phyloP scores from a whole-genome alignment of 2,329 filamentous ascomycete genomes.

The Epichloe sp. region DNA sequence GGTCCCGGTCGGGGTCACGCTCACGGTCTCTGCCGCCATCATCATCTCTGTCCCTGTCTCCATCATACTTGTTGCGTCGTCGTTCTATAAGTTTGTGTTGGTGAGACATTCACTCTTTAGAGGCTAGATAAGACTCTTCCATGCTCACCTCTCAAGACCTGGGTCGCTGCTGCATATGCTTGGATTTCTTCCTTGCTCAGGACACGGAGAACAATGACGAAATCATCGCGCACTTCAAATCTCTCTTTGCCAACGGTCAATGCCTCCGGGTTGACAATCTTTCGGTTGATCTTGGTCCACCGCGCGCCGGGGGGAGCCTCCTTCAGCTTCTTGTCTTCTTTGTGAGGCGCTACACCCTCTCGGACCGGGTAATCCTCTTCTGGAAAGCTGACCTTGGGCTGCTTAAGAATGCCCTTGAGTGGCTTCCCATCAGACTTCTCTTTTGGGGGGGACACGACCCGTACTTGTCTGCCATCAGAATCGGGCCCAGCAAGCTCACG shows the following conservation, averaged over 20 bases:
- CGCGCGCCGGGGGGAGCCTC: constrained; percentile 73
- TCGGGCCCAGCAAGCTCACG: constrained; percentile 24
- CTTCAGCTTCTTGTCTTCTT: constrained; percentile 60
- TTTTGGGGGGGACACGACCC: constrained; percentile 57
- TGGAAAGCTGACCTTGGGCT: constrained; percentile 70
- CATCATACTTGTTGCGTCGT: constrained; percentile 21
- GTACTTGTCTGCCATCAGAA: constrained; percentile 36
- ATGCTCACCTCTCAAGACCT: constrained; percentile 60
- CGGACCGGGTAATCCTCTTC: constrained; percentile 73
- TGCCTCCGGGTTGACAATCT: constrained; percentile 80
- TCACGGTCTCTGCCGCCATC: constrained; percentile 1
- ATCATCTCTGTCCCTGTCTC: constrained; percentile 23
- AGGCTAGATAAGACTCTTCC: not conserved
- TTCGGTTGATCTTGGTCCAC: constrained; percentile 87
- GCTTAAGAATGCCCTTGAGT: constrained; percentile 75
- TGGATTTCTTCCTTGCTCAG: constrained; percentile 83
- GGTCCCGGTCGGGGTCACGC: constrained; percentile 1
- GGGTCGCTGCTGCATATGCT: constrained; percentile 68
- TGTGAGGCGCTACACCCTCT: constrained; percentile 87
- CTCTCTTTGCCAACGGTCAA: constrained; percentile 77
- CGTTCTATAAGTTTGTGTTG: constrained; percentile 12
- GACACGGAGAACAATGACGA: constrained; percentile 84
- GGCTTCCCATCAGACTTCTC: constrained; percentile 52
- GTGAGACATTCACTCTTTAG: not conserved
- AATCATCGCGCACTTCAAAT: constrained; percentile 84